These are phyloP conservation scores for Darksidea phi DNA, from an alignment of 495 filamentous ascomycete species.

Conservation along the genomic window DNA sequence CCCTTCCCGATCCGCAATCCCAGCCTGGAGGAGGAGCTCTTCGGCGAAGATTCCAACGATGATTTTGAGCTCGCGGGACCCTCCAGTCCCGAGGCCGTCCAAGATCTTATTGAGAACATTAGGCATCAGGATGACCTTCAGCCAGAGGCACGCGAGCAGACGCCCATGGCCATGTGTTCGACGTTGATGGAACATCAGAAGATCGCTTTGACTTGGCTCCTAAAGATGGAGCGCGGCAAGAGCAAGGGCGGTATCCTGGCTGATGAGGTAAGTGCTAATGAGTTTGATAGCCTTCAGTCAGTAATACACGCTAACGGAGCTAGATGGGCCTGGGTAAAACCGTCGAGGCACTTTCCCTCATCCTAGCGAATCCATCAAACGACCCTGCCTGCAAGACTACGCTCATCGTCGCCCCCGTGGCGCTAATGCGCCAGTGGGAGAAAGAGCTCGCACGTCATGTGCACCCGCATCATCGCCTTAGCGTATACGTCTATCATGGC, in stretches of 20 bases:
- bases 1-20: not conserved
- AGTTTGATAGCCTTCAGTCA: no score
- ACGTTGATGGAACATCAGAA: constrained; percentile 80
- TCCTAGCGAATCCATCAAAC: constrained; percentile 66
- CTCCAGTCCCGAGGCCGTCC: constrained; percentile 32
- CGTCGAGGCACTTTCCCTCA: constrained; percentile 80
- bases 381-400: constrained; percentile 72
- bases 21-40: constrained; percentile 4
- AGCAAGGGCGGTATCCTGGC: constrained; percentile 84
- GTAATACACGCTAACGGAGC: constrained; percentile 53
- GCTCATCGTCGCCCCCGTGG: constrained; percentile 82
- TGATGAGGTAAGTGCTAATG: constrained; percentile 60
- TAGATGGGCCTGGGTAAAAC: constrained; percentile 98
- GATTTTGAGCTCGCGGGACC: not conserved
- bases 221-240: constrained; percentile 70
- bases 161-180: constrained; percentile 68
- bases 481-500: constrained; percentile 68
- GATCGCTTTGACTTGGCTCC: constrained; percentile 79
- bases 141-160: constrained; percentile 45
- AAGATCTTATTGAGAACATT: constrained; percentile 42
- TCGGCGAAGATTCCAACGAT: constrained; percentile 6
- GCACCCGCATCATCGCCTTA: constrained; percentile 58
- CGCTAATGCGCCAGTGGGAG: constrained; percentile 87
- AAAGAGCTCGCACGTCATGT: constrained; percentile 77
- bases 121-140: constrained; percentile 43